A percentile compares a stretch with the other conserved stretches of the same genome.
phyloP scores from a whole-genome alignment of 2,329 filamentous ascomycete species.

The Ascochyta koolunga region DNA sequence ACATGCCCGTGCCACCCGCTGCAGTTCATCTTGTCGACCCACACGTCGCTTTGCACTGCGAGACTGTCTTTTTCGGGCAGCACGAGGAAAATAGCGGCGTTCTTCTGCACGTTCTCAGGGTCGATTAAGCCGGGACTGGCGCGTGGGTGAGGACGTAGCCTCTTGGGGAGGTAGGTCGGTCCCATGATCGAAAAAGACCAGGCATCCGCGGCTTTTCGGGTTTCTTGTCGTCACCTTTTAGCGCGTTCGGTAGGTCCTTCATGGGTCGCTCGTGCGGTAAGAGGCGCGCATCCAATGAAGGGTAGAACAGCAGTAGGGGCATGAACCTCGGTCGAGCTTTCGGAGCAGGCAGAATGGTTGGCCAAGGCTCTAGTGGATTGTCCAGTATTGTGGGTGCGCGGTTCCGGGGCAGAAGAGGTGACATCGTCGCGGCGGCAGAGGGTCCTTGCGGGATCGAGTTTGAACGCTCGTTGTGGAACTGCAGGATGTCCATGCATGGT shows the following conservation, averaged over 20 bases:
- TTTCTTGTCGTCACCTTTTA: constrained; percentile 41
- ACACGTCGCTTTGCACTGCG: constrained; percentile 51
- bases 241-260: constrained; percentile 43
- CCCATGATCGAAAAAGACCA: constrained; percentile 49
- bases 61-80: constrained; percentile 50
- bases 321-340: constrained; percentile 44
- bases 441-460: constrained; percentile 16
- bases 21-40: constrained; percentile 49
- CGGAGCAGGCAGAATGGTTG: constrained; percentile 43
- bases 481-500: constrained; percentile 32
- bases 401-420: constrained; percentile 36
- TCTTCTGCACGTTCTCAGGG: constrained; percentile 43
- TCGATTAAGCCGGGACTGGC: constrained; percentile 50
- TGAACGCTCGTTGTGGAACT: constrained; percentile 9
- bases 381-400: constrained; percentile 40
- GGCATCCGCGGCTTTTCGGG: constrained; percentile 38
- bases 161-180: constrained; percentile 50
- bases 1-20: constrained; percentile 42
- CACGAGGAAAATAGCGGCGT: constrained; percentile 51
- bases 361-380: constrained; percentile 44
- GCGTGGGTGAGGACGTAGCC: constrained; percentile 46
- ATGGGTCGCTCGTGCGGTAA: constrained; percentile 50
- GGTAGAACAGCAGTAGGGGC: constrained; percentile 53
- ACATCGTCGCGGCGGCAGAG: constrained; percentile 26
- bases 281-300: constrained; percentile 50